phyloP scores from a whole-genome alignment of 2,329 filamentous ascomycete genomes.

The Claviceps pusilla region DNA sequence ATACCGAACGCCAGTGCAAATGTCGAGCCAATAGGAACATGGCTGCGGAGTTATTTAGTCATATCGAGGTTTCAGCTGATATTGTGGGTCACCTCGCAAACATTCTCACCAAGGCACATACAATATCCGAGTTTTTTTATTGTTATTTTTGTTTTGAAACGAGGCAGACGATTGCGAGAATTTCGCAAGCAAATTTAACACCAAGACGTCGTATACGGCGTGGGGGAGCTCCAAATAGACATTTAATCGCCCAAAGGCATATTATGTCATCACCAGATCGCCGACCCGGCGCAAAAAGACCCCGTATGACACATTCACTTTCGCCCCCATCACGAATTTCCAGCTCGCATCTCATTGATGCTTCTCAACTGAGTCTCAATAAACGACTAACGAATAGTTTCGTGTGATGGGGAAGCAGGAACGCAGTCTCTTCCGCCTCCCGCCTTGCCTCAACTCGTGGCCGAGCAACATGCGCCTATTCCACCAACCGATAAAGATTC shows the following conservation, averaged over 20 bases:
- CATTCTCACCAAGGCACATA: not conserved
- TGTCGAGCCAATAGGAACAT: not conserved
- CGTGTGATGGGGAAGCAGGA: constrained; percentile 31
- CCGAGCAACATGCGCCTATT: constrained; percentile 81
- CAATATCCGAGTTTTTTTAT: not conserved
- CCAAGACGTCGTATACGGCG: not conserved
- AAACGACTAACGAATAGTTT: not conserved
- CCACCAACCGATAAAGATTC: constrained; percentile 76
- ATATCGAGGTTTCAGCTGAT: not conserved
- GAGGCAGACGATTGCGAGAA: not conserved
- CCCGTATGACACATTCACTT: constrained; percentile 20
- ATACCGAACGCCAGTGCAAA: not conserved
- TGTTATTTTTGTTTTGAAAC: not conserved
- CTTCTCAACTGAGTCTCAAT: not conserved
- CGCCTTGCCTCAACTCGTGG: constrained; percentile 76
- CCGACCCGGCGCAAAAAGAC: constrained; percentile 27
- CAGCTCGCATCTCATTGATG: not conserved
- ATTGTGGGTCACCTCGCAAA: not conserved
- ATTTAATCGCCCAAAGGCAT: not conserved
- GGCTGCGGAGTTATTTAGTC: not conserved
- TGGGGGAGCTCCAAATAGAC: not conserved
- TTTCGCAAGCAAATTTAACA: not conserved
- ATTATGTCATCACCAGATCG: constrained; percentile 26
- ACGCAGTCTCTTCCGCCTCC: constrained; percentile 93
- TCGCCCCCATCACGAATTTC: not conserved